A percentile compares a stretch with the other conserved stretches of the same genome.
These are phyloP conservation scores for Mycena kentingensis DNA, from an alignment of 768 basidiomycete genomes.

Conservation along the genomic window DNA sequence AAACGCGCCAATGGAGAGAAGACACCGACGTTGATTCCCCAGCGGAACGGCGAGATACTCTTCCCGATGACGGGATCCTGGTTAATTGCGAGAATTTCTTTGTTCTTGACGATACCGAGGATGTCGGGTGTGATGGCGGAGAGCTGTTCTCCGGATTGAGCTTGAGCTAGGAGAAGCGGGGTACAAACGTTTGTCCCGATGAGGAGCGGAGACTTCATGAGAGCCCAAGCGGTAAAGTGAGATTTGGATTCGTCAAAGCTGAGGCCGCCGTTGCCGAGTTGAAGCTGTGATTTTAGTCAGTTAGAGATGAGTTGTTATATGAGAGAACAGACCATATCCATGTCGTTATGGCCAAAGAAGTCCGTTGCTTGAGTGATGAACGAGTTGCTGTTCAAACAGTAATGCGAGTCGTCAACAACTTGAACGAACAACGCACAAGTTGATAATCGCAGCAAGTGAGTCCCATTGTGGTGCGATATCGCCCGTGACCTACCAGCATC, in stretches of 20 bases:
- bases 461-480: constrained; percentile 57
- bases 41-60: constrained; percentile 66
- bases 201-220: constrained; percentile 67
- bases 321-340: constrained; percentile 56
- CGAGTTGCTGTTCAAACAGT: constrained; percentile 63
- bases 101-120: constrained; percentile 60
- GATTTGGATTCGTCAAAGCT: constrained; percentile 65
- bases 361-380: constrained; percentile 65
- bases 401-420: background rate
- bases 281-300: constrained; percentile 38
- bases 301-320: background rate
- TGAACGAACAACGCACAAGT: constrained; percentile 41
- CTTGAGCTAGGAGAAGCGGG: background rate
- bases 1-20: background rate
- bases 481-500: constrained; percentile 45
- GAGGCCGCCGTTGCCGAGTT: constrained; percentile 67
- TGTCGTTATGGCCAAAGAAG: constrained; percentile 67
- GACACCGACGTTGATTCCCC: constrained; percentile 60
- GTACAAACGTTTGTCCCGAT: constrained; percentile 23
- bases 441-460: constrained; percentile 59
- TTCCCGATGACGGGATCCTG: constrained; percentile 66
- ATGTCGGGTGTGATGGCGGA: constrained; percentile 51
- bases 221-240: constrained; percentile 73
- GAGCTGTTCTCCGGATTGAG: constrained; percentile 37
- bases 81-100: constrained; percentile 67